Conservation (phyloP, 2,329 filamentous ascomycete genomes). For the Fusarium oxysporum region DNA sequence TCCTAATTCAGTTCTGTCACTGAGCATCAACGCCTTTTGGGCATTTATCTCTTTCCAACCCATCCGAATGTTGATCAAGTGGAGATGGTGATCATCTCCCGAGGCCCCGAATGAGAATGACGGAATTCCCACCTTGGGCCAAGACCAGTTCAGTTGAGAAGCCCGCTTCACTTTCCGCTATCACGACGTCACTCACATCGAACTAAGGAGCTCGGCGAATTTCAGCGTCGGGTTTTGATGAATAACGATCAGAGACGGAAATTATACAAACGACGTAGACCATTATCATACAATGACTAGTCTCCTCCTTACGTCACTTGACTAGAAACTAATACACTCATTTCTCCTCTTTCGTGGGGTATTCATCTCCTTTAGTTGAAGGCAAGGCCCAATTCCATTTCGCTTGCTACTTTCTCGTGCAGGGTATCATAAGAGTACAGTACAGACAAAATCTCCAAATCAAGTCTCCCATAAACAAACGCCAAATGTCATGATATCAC, state of each 20-base stretch:
- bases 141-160: slow-evolving; percentile 3
- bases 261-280: slow-evolving; percentile 7
- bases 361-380: slow-evolving; percentile 17
- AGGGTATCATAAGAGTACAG: slow-evolving; percentile 44
- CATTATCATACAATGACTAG: slow-evolving; percentile 6
- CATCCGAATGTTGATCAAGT: slow-evolving; percentile 30
- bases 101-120: slow-evolving; percentile 23
- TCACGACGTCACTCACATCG: slow-evolving; percentile 22
- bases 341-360: slow-evolving; percentile 3
- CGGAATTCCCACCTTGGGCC: slow-evolving; percentile 23
- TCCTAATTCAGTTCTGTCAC: slow-evolving; percentile 22
- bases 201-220: slow-evolving; percentile 8
- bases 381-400: slow-evolving; percentile 32
- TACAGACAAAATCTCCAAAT: slow-evolving; percentile 24
- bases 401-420: slow-evolving; percentile 35
- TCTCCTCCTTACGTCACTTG: slow-evolving; percentile 26
- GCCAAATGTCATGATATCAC: slow-evolving; percentile 23
- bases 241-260: slow-evolving; percentile 10
- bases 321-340: background rate
- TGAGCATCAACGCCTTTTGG: slow-evolving; percentile 11
- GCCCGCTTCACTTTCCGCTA: slow-evolving; percentile 11
- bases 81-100: slow-evolving; percentile 30
- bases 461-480: slow-evolving; percentile 25
- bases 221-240: slow-evolving; percentile 2
- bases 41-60: slow-evolving; percentile 3